Percentiles rank a stretch among this genome's conserved stretches.
Conservation (phyloP, 345 rosid species). For the Theobroma cacao region DNA sequence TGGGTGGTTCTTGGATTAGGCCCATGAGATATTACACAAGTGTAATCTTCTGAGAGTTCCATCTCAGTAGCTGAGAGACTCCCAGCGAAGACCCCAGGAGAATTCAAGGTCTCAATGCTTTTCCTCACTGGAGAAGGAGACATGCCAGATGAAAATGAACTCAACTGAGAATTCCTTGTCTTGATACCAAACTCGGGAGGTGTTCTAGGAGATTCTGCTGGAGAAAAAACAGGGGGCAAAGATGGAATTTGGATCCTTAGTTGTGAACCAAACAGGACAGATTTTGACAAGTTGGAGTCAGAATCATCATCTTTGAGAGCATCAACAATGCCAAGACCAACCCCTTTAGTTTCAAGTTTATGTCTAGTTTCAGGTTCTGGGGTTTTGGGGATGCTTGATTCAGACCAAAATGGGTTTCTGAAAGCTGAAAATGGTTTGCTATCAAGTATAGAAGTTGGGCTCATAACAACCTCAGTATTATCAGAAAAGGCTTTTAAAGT, state of each 20-base stretch:
- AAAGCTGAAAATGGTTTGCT: constrained; percentile 61
- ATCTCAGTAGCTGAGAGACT: constrained; percentile 56
- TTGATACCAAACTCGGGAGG: constrained; percentile 68
- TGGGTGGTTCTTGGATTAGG: constrained; percentile 86
- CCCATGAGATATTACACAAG: constrained; percentile 84
- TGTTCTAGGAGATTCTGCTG: constrained; percentile 47
- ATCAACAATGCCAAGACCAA: constrained; percentile 72
- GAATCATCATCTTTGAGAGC: constrained; percentile 43
- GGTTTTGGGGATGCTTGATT: constrained; percentile 30
- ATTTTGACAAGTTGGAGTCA: constrained; percentile 35
- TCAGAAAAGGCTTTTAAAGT: constrained; percentile 53
- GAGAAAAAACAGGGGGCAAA: constrained; percentile 24
- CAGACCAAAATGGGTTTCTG: constrained; percentile 65
- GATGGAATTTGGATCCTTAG: constrained; percentile 77
- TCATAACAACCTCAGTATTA: constrained; percentile 46
- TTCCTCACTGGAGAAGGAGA: constrained; percentile 35
- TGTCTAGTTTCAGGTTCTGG: constrained; percentile 46
- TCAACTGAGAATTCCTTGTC: constrained; percentile 48
- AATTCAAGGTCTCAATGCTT: constrained; percentile 30
- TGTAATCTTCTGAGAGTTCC: constrained; percentile 92
- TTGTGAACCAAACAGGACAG: constrained; percentile 78
- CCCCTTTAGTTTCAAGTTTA: constrained; percentile 50
- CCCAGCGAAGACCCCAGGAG: constrained; percentile 43
- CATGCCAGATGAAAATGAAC: constrained; percentile 27
- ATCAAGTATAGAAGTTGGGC: constrained; percentile 92